Evolutionary conservation across 2,329 filamentous ascomycete genomes (phyloP).

Genomic region (Botrytis cinerea): DNA sequence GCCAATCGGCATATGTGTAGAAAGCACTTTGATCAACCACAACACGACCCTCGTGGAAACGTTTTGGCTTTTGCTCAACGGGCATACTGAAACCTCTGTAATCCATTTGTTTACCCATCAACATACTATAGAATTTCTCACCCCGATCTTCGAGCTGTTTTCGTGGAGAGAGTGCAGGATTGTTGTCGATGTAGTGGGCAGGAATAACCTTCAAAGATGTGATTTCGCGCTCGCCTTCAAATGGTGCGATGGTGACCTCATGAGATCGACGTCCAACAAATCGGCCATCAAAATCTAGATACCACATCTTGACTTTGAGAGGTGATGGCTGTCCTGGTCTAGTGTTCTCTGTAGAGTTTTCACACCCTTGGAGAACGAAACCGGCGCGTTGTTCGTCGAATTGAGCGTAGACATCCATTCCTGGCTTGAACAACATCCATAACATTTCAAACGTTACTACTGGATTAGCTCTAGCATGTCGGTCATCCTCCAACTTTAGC

Average conservation of each 20-base stretch:
- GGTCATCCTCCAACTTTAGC: conserved; percentile 30
- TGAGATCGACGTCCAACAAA: conserved; percentile 34
- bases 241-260: conserved; percentile 36
- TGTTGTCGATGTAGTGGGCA: conserved; percentile 29
- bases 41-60: conserved; percentile 32
- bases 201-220: conserved; percentile 38
- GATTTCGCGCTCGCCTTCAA: conserved; percentile 38
- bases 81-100: conserved; percentile 34
- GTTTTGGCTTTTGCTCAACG: conserved; percentile 31
- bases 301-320: conserved; percentile 37
- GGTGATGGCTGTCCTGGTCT: conserved; percentile 29
- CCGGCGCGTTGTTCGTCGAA: conserved; percentile 31
- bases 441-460: conserved; percentile 35
- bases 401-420: conserved; percentile 32
- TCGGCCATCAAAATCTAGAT: conserved; percentile 40
- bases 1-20: conserved; percentile 34
- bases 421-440: conserved; percentile 36
- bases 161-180: conserved; percentile 28
- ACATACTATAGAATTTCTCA: conserved; percentile 34
- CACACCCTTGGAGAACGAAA: conserved; percentile 31
- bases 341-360: conserved; percentile 16
- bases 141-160: conserved; percentile 32
- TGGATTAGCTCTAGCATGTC: conserved; percentile 28
- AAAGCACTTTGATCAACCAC: conserved; percentile 32
- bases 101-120: conserved; percentile 34